A percentile compares a stretch with the other conserved stretches of the same genome.
phyloP scores from a whole-genome alignment of 129 eudicot genomes.

The Lonicera japonica region DNA sequence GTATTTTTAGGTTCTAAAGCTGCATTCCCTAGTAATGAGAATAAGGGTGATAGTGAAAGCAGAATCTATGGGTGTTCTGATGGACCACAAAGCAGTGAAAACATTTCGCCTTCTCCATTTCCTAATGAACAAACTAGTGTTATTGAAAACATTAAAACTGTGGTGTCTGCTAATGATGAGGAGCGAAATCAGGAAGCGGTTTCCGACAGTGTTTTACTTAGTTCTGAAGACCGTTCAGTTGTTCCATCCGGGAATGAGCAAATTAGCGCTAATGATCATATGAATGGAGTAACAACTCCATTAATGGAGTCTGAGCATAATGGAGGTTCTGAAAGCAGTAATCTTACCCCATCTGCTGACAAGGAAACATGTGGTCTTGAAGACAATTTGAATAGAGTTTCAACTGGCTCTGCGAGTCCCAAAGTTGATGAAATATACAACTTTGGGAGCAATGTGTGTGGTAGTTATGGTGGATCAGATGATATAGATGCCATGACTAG shows the following conservation, averaged over 20 bases:
- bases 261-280: too few relatives aligned
- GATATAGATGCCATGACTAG: background rate
- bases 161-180: constrained; percentile 6
- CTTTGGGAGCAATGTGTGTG: background rate
- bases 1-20: constrained; percentile 28
- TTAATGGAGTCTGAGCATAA: constrained; percentile 2
- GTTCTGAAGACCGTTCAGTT: too few relatives aligned
- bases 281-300: too few relatives aligned
- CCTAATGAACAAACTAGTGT: constrained; percentile 14
- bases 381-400: background rate
- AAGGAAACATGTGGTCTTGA: constrained; percentile 21
- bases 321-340: too few relatives aligned
- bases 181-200: constrained; percentile 22
- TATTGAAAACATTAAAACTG: constrained; percentile 5
- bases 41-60: constrained; percentile 16
- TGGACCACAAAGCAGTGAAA: too few relatives aligned
- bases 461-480: too few relatives aligned
- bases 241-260: too few relatives aligned
- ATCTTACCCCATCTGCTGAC: too few relatives aligned
- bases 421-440: constrained; percentile 23
- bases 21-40: constrained; percentile 26
- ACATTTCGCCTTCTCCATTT: constrained; percentile 7
- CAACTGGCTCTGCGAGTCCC: background rate
- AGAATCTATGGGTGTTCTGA: too few relatives aligned
- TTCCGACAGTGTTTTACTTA: constrained; percentile 23